phyloP scores from a whole-genome alignment of 2,329 filamentous ascomycete species.

The Triangularia setosa region DNA sequence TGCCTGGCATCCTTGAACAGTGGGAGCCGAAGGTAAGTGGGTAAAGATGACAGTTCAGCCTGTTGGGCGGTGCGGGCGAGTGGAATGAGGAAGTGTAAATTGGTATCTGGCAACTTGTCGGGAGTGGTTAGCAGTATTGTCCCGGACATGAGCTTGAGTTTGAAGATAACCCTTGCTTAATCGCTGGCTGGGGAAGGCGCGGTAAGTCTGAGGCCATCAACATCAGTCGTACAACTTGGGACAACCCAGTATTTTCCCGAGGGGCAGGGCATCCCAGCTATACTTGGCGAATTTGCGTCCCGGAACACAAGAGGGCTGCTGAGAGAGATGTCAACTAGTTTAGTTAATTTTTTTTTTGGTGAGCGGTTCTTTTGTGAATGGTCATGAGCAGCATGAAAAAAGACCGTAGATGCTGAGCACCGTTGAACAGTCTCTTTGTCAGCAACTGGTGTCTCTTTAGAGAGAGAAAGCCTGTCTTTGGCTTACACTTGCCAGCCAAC shows the following conservation, averaged over 20 bases:
- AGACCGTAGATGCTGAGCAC: too few relatives aligned
- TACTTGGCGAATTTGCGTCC: neutral
- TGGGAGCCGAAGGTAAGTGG: neutral
- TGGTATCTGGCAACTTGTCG: neutral
- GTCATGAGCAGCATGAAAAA: neutral
- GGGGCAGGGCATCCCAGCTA: neutral
- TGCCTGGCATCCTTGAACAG: neutral
- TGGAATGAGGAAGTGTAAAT: neutral
- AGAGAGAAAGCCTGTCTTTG: neutral
- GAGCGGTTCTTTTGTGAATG: neutral
- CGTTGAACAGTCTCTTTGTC: neutral
- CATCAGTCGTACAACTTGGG: neutral
- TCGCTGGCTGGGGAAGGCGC: neutral
- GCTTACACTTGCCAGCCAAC: neutral
- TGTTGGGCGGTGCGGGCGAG: neutral
- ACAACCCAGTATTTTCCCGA: neutral
- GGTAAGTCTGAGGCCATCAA: neutral
- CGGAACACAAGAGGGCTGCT: neutral
- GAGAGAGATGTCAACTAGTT: neutral
- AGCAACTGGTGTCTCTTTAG: neutral
- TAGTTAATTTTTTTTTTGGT: neutral
- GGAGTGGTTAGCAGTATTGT: neutral
- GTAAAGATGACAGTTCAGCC: neutral
- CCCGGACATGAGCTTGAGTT: neutral
- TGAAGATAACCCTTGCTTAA: neutral